Evolutionary conservation across 2,329 filamentous ascomycete genomes (phyloP), one percentile per base, ranked within the genome.

Genomic region (Botrytis tulipae): DNA sequence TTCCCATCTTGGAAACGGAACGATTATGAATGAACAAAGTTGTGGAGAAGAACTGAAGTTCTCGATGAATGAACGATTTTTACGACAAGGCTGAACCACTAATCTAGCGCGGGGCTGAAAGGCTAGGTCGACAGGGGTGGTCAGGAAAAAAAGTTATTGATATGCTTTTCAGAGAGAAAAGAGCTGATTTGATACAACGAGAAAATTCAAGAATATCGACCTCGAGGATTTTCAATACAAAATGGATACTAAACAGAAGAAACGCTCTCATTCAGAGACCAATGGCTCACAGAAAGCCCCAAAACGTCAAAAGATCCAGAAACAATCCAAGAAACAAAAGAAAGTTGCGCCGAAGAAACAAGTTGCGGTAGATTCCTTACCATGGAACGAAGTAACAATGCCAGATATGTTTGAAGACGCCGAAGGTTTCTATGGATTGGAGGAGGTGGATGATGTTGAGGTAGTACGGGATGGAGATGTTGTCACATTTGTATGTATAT

Each of bases 401-500:
- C 93, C 93, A 10, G 92, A 95, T 80, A 90, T 92, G 80, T 86
- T 95, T 78, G 90, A 95, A 63, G 93, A 98, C 83, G 93, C 93
- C n/a, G 94, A 97, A 76, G 96, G 96, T 0, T 98, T 99, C 82
- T 97, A 91, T 78, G 94, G 93, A 0, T 84, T 99, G 2, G 94
- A 99, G 79, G 95, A 98, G 79, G 91, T 98, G 65, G 93, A 97
- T 25, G 94, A 93, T 70, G 93, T 99, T 1, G 93, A 97, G 44
- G 87, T 99, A n/a, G 85, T 97, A 60, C 89, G 87, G 75, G 86
- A 91, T 44, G 90, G 89, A 12, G 83, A 86, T 70, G 86, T 84
- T 9, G 82, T 91, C 42, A 85, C 87, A 78, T 91, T 91, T 82
- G 83, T 91, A 78, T 73, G 83, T 57, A 59, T 22, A 29, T 6